Evolutionary conservation across 495 filamentous ascomycete genomes (phyloP).

Genomic region (Penicillium lividum): DNA sequence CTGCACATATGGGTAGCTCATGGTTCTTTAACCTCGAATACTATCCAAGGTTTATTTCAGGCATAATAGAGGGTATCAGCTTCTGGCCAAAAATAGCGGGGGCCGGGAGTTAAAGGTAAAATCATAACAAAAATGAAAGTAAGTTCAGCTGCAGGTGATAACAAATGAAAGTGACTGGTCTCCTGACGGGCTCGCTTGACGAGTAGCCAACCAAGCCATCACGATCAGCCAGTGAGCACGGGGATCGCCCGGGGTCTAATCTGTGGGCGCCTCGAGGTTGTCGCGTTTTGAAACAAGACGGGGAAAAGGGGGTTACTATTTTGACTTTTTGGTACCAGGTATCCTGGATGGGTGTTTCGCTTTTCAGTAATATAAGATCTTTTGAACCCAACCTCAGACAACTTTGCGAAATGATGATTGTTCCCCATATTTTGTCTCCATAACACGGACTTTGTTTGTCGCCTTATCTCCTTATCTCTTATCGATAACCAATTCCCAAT

Average conservation of each 20-base stretch:
- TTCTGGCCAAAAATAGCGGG: constrained; percentile 5
- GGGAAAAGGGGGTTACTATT: background rate
- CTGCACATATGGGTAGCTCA: background rate
- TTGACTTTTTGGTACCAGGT: background rate
- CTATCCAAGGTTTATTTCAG: background rate
- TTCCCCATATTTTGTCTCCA: background rate
- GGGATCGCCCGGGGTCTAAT: constrained; percentile 9
- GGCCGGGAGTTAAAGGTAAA: background rate
- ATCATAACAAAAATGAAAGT: constrained; percentile 1
- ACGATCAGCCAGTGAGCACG: constrained; percentile 18
- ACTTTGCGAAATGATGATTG: background rate
- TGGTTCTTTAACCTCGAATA: background rate
- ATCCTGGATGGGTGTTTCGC: background rate
- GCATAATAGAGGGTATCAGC: background rate
- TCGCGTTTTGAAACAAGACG: constrained; percentile 23
- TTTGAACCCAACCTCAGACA: background rate
- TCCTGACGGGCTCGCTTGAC: constrained; percentile 27
- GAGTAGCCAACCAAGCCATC: constrained; percentile 16
- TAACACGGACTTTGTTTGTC: background rate
- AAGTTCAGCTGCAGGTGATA: constrained; percentile 24
- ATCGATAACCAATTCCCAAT: constrained; percentile 7
- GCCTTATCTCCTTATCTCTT: constrained; percentile 3
- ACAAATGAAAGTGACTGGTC: constrained; percentile 29
- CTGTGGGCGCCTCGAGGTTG: background rate
- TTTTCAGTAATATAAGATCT: background rate